phyloP scores from a whole-genome alignment of 2,329 filamentous ascomycete genomes.

The Calonectria pauciramosa region DNA sequence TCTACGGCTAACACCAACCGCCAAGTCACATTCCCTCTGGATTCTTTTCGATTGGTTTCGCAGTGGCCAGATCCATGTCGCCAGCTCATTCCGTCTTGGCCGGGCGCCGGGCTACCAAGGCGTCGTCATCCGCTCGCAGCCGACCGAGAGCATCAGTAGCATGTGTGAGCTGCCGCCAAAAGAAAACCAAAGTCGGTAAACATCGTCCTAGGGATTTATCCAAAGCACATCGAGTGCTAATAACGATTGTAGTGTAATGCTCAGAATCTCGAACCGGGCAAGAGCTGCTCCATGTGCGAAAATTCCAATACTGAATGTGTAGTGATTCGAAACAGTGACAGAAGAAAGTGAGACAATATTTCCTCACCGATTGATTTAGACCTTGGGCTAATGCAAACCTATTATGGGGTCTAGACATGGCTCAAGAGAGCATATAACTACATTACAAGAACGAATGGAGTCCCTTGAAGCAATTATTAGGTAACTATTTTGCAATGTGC shows the following conservation, averaged over 20 bases:
- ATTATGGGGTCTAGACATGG: background rate
- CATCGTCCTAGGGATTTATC: background rate
- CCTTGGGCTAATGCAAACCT: background rate
- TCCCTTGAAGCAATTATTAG: slow-evolving; percentile 6
- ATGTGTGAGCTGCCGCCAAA: slow-evolving; percentile 17
- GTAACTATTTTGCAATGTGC: background rate
- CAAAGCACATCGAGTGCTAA: background rate
- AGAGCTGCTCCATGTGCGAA: slow-evolving; percentile 1
- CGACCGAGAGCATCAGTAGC: slow-evolving; percentile 10
- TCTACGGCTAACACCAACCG: background rate
- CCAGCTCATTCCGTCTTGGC: background rate
- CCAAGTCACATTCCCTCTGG: background rate
- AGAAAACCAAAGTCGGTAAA: slow-evolving; percentile 6
- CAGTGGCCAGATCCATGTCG: background rate
- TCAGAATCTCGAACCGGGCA: background rate
- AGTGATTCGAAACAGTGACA: background rate
- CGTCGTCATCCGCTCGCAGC: background rate
- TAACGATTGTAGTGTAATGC: background rate
- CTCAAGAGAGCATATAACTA: slow-evolving; percentile 1
- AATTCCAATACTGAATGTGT: slow-evolving; percentile 6
- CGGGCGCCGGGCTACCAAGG: background rate
- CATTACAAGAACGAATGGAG: slow-evolving; percentile 9
- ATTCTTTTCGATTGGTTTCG: background rate
- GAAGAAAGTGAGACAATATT: slow-evolving; percentile 18
- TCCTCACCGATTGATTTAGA: too few species aligned